Conservation (phyloP, 208 protist species). For the Trypanosomatidae sp. region DNA sequence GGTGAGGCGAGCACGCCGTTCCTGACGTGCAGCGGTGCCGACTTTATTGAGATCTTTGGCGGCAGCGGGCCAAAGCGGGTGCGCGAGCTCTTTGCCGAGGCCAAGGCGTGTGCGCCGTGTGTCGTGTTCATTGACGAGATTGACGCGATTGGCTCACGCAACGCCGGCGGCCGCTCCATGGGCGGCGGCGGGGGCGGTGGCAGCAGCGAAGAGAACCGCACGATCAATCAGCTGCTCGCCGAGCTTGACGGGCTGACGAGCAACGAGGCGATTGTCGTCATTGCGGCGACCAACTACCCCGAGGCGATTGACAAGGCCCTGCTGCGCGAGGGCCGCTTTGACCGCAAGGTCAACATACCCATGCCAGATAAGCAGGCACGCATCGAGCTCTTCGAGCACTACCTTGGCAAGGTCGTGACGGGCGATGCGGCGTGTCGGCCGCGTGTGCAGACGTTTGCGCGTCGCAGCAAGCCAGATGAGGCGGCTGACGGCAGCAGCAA, state of each 20-base stretch:
- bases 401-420: slow-evolving; percentile 80
- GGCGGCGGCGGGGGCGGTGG: slow-evolving; percentile 52
- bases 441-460: slow-evolving; percentile 63
- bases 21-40: slow-evolving; percentile 92
- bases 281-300: slow-evolving; percentile 96
- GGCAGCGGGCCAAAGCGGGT: slow-evolving; percentile 93
- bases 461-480: slow-evolving; percentile 20
- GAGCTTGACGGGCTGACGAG: slow-evolving; percentile 92
- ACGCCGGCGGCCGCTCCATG: slow-evolving; percentile 70
- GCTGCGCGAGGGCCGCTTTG: slow-evolving; percentile 87
- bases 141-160: slow-evolving; percentile 94
- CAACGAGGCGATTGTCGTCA: slow-evolving; percentile 92
- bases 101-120: slow-evolving; percentile 89
- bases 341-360: slow-evolving; percentile 87
- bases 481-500: slow-evolving; percentile 7
- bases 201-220: slow-evolving; percentile 90
- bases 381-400: slow-evolving; percentile 83
- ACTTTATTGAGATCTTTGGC: slow-evolving; percentile 98
- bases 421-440: slow-evolving; percentile 79
- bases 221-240: slow-evolving; percentile 95
- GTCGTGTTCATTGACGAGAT: slow-evolving; percentile 99
- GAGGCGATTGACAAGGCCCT: slow-evolving; percentile 92
- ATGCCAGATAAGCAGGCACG: slow-evolving; percentile 84
- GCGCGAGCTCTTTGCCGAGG: slow-evolving; percentile 93
- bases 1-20: slow-evolving; percentile 92